Percentiles rank a stretch among this genome's conserved stretches.
Conservation (phyloP, 1,139 yeast species). For the Nakaseomyces sp. region DNA sequence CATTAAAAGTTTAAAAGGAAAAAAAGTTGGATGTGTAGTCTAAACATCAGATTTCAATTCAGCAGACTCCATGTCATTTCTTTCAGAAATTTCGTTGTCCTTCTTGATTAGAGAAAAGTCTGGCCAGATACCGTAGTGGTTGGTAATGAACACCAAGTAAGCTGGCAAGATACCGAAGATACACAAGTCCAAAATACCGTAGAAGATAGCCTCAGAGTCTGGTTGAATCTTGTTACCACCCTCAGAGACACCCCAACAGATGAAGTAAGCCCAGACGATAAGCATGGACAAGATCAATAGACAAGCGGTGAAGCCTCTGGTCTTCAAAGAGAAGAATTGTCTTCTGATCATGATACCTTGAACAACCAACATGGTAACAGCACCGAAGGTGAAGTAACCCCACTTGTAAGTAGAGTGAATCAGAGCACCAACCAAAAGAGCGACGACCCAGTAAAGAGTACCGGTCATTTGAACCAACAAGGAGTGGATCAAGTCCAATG, state of each 20-base stretch:
- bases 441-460: conserved; percentile 36
- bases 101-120: conserved; percentile 11
- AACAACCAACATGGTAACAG: conserved; percentile 36
- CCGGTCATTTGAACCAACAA: conserved; percentile 32
- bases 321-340: conserved; percentile 14
- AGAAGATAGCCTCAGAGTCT: conserved; percentile 59
- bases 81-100: background rate
- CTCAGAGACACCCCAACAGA: conserved; percentile 55
- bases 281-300: conserved; percentile 11
- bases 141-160: conserved; percentile 13
- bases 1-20: too few relatives aligned
- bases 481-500: conserved; percentile 21
- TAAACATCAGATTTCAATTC: background rate
- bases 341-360: conserved; percentile 29
- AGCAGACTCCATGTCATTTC: conserved; percentile 4
- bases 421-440: conserved; percentile 43
- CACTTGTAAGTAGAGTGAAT: conserved; percentile 44
- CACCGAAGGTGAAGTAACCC: conserved; percentile 43
- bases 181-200: conserved; percentile 51
- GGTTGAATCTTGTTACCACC: conserved; percentile 63
- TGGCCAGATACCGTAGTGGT: conserved; percentile 13
- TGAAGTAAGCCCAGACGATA: conserved; percentile 42
- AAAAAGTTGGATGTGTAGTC: too few relatives aligned
- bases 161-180: conserved; percentile 39
- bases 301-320: conserved; percentile 14